Evolutionary conservation across 495 filamentous ascomycete genomes (phyloP), one percentile per base, ranked within the genome.

Genomic region (Penicillium paxilli): DNA sequence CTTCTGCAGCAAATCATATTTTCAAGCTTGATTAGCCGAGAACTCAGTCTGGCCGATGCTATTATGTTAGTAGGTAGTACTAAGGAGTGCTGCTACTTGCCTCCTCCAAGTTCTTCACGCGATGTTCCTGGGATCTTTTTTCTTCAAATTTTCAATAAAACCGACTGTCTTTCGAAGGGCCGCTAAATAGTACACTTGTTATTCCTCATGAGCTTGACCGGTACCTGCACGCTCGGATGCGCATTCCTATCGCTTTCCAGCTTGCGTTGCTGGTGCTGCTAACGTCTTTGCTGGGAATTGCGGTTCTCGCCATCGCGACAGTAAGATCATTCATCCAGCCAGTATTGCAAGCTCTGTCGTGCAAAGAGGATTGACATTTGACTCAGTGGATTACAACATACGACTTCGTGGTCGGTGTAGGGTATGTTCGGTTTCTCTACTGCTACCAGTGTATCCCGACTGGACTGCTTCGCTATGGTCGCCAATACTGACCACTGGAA

Each of bases 221-320:
- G 20, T 25, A 10, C 23, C n/a, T 12, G 16, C 40, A 44, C 40
- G 58, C 45, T 55, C 63, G 61, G 52, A 92, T 95, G 88, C 81
- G 90, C 64, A 84, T 94, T 68, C 84, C 88, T 20, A 95, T 95
- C 63, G 80, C 89, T 55, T 85, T 89, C 73, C 90, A 95, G 79
- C 77, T 95, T 48, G 89, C 80, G 53, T 78, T 86, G 67, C 79
- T 93, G 37, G 87, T 92, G 60, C 70, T 91, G 38, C 63, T 90
- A 46, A 82, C 86, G 25, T 83, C 88, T 12, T 74, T 91, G 30
- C 70, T 87, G 47, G 80, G 85, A 21, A 79, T 92, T 33, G 82
- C 82, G 28, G 81, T 87, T 21, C 73, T 88, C 20, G 74, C 83
- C 17, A 74, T 87, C 55, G 84, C 86, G 62, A 87, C 83, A 70